Percentiles rank a stretch among this genome's conserved stretches.
Evolutionary conservation across 768 basidiomycete species (phyloP).

Genomic region (Russula ochroleuca): DNA sequence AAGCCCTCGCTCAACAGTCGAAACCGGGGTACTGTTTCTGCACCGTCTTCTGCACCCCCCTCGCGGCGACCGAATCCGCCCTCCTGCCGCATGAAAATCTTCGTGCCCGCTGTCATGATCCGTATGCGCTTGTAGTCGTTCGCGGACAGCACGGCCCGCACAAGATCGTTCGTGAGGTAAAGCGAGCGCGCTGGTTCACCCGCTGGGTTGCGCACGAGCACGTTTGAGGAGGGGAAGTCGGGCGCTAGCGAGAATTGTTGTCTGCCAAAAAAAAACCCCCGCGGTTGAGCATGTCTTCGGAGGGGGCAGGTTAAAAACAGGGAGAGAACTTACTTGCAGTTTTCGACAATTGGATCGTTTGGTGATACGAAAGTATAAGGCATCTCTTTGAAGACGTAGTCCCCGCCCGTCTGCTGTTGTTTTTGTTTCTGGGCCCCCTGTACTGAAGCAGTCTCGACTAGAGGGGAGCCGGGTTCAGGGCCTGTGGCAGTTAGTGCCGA

Average conservation of each 20-base stretch:
- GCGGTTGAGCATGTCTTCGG: neutral
- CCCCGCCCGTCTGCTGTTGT: conserved; percentile 30
- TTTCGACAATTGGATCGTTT: conserved; percentile 62
- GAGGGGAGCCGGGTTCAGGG: neutral
- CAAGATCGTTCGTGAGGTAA: conserved; percentile 82
- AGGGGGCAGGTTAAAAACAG: neutral
- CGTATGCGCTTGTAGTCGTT: conserved; percentile 85
- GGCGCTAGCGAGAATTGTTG: conserved; percentile 64
- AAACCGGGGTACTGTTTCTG: conserved; percentile 45
- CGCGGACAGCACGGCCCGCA: conserved; percentile 70
- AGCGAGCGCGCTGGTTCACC: conserved; percentile 72
- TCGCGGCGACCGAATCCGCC: conserved; percentile 36
- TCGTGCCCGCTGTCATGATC: conserved; percentile 89
- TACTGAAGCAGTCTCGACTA: conserved; percentile 10
- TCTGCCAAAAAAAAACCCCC: conserved; percentile 39
- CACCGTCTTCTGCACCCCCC: neutral
- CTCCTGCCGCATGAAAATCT: conserved; percentile 89
- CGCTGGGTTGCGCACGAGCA: conserved; percentile 83
- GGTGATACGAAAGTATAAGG: conserved; percentile 80
- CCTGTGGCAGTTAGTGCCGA: neutral
- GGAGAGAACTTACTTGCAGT: conserved; percentile 66
- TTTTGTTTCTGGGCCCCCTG: conserved; percentile 28
- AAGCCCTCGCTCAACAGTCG: conserved; percentile 83
- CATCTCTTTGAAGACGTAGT: conserved; percentile 63
- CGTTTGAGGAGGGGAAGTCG: conserved; percentile 67